Base-by-base conservation (phyloP, 2,329 filamentous ascomycete genomes). In the Trichoderma sp. region DNA sequence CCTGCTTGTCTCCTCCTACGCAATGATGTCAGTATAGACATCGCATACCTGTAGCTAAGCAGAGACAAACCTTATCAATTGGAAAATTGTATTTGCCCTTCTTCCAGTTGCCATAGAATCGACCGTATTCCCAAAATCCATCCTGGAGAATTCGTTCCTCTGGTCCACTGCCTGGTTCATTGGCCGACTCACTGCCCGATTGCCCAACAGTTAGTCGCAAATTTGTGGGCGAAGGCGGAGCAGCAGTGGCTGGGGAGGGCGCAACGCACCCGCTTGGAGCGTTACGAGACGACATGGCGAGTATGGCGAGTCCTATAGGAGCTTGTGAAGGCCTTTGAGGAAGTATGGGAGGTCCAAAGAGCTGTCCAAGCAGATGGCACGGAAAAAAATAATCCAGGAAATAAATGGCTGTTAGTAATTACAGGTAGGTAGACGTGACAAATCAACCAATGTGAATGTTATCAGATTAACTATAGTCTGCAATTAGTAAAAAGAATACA, bases 31-130 rank as follows among this genome's bases (percentile, higher is more conserved):
- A 76, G 72, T 34, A 46, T 11, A 66, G 28, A 60, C 7, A 34
- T n/a, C 28, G 18, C 26, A 18, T 14, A 32, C 26, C 8, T 24
- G 26, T 32, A 10, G 26, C 10, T 3, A 58, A 52, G 34, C 14
- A 8, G n/a, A 43, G 18, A 21, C 66, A 59, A 68, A 70, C 54
- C 59, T 52, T 68, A 63, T 96, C 93, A 77, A 91, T 91, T 26
- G 93, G 93, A 71, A 91, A 88, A 80, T 92, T 84, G 78, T 95
- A 95, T 73, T 90, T 87, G 66, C 89, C 90, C 73, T 82, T 86
- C 71, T 86, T 85, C 78, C 85, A 93, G 28, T 85, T 86, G 76
- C 91, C 89, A 77, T 93, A 95, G 71, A 83, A 83, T 66, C 92
- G 86, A 24, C 88, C 90, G 79, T 94, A 90, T 76, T 92, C 90